phyloP scores from a whole-genome alignment of 257 asterid genomes.

The Solanum piurae region DNA sequence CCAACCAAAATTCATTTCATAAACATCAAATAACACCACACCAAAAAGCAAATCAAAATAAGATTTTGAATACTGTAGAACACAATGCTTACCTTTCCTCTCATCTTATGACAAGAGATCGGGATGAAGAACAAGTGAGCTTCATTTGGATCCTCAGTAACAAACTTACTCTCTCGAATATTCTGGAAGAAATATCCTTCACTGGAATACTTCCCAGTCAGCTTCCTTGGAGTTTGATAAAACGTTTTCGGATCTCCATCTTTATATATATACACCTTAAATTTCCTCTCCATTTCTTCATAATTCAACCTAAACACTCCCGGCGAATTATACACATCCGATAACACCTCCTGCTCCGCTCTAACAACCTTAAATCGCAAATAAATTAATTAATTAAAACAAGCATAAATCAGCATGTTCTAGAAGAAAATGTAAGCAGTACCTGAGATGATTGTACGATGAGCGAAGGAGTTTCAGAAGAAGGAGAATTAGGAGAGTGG shows the following conservation, averaged over 20 bases:
- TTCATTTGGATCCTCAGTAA: slow-evolving; percentile 70
- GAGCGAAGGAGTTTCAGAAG: not conserved
- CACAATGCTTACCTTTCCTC: slow-evolving; percentile 66
- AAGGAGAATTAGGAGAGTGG: not conserved
- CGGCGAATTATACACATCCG: slow-evolving; percentile 62
- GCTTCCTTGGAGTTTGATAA: slow-evolving; percentile 93
- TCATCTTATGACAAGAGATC: slow-evolving; percentile 96
- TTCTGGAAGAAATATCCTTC: slow-evolving; percentile 95
- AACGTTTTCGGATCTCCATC: slow-evolving; percentile 96
- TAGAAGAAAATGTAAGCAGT: not conserved
- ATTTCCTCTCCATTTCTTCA: slow-evolving; percentile 64
- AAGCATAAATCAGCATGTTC: not conserved
- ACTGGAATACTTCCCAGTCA: slow-evolving; percentile 91
- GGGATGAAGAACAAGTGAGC: slow-evolving; percentile 96
- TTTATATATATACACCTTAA: slow-evolving; percentile 77
- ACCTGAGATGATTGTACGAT: not conserved
- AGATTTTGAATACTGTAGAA: not conserved
- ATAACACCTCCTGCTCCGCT: slow-evolving; percentile 2
- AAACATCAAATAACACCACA: no score
- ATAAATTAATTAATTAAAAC: not conserved
- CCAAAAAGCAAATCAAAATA: no score
- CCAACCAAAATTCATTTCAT: no score
- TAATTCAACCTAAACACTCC: slow-evolving; percentile 62
- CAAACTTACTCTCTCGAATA: slow-evolving; percentile 71
- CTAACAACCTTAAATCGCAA: slow-evolving; percentile 8